Percentiles rank a stretch among this genome's conserved stretches.
phyloP scores from a whole-genome alignment of 2,329 filamentous ascomycete genomes.

The Zasmidium angulare region DNA sequence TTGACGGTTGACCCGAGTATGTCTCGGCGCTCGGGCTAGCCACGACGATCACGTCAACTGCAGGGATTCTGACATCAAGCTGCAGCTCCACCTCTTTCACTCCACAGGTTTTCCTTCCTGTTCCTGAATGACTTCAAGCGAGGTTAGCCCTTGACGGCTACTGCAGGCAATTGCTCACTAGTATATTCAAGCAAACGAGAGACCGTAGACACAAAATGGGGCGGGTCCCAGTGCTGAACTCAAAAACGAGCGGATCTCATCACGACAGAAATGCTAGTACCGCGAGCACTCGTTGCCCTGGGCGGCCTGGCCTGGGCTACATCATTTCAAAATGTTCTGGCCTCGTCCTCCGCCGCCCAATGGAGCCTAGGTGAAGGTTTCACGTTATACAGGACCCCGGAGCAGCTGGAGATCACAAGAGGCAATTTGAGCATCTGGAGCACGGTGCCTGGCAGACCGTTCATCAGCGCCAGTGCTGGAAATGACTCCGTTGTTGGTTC shows the following conservation, averaged over 20 bases:
- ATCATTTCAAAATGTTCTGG: conserved; percentile 15
- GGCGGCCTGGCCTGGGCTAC: conserved; percentile 16
- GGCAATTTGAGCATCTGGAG: conserved; percentile 23
- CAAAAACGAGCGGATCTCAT: neutral
- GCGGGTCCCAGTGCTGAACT: neutral
- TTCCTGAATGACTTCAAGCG: neutral
- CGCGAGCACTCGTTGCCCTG: neutral
- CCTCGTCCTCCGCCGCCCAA: neutral
- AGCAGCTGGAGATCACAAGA: conserved; percentile 18
- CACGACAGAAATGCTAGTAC: neutral
- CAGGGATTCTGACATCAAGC: neutral
- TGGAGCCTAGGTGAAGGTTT: conserved; percentile 18
- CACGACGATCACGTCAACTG: neutral
- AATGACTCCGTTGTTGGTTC: conserved; percentile 25
- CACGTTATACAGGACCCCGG: conserved; percentile 8
- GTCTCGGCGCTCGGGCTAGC: neutral
- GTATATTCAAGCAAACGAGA: neutral
- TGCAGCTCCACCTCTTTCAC: neutral
- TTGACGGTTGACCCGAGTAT: neutral
- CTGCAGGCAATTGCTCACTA: neutral
- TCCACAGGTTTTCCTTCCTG: neutral
- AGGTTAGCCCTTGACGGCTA: neutral
- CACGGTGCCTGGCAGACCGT: conserved; percentile 20
- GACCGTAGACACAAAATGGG: neutral
- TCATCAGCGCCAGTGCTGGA: conserved; percentile 29